phyloP scores from a whole-genome alignment of 2,329 filamentous ascomycete species.

The Epichloe scottii region DNA sequence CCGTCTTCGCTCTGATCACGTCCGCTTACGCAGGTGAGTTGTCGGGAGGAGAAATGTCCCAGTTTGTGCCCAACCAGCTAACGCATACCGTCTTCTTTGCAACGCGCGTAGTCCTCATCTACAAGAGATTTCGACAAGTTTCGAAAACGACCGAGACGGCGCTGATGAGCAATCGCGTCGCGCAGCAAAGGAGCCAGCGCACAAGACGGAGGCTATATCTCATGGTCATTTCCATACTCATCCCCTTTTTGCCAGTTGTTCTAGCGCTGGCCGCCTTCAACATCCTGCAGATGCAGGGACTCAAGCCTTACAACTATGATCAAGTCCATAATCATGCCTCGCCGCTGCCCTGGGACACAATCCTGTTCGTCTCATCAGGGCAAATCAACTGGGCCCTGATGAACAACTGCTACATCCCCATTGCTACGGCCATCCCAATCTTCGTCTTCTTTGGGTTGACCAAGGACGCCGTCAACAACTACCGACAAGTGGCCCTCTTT shows the following conservation, averaged over 20 bases:
- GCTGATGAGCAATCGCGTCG: conserved; percentile 27
- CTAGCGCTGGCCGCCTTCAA: conserved; percentile 29
- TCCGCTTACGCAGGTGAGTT: conserved; percentile 33
- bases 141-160: conserved; percentile 27
- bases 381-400: conserved; percentile 25
- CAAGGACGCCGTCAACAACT: conserved; percentile 38
- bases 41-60: not conserved
- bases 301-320: conserved; percentile 28
- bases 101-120: conserved; percentile 28
- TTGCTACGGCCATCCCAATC: conserved; percentile 33
- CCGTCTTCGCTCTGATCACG: conserved; percentile 30
- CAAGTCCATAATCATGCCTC: conserved; percentile 25
- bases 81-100: not conserved
- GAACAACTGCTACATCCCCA: conserved; percentile 36
- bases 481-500: conserved; percentile 26
- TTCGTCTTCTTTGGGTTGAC: conserved; percentile 44
- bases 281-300: conserved; percentile 18
- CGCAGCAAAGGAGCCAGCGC: conserved; percentile 30
- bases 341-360: conserved; percentile 32
- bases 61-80: not conserved
- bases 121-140: conserved; percentile 34
- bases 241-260: conserved; percentile 38
- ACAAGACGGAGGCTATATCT: conserved; percentile 41
- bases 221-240: conserved; percentile 39
- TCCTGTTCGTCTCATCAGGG: conserved; percentile 32